Evolutionary conservation across 2,329 filamentous ascomycete genomes (phyloP), one percentile per base, ranked within the genome.

Genomic region (Clonostachys byssicola): DNA sequence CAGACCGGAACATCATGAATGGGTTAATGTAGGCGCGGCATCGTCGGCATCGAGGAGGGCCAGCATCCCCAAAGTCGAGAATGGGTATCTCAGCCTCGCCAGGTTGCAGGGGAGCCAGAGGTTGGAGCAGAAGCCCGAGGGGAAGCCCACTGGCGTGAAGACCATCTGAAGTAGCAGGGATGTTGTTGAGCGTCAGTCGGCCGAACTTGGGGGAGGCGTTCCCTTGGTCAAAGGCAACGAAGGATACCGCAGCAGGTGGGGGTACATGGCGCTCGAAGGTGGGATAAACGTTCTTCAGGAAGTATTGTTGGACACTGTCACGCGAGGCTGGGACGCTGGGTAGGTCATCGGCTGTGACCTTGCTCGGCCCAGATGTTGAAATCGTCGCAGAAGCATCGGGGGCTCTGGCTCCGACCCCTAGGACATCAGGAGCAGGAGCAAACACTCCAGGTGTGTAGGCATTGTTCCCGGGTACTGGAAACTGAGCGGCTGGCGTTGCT

Each of bases 21-120:
- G 94, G 94, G 62, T 99, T 99, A 71, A 99, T 95, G 69, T 99
- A 99, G 13, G 92, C 88, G 62, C 94, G 81, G 73, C 94, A 99
- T 70, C 94, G 80, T 58, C 89, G 83, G 68, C 94, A 99, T 64
- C 94, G 82, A 18, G 94, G 94, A 39, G 94, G 94, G 0, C 94
- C 94, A 38, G 73, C 72, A 40, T 96, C 91, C 43, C 94, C 94
- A 75, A 97, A 99, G 68, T 99, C 94, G 20, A 99, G 77, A 5
- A 99, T 87, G 1, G 94, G 94, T 47, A 99, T 86, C 2, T 90
- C 82, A 43, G 86, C 77, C 68, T 99, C 94, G 45, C 94, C 92
- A 20, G 88, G 77, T 60, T 95, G 88, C 40, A 92, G 76, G 39
- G 83, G 78, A 2, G 94, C 92, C 42, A 99, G 73, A 1, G 94